Base-by-base conservation (phyloP, 2,329 filamentous ascomycete genomes). In the Akanthomyces lecanii region DNA sequence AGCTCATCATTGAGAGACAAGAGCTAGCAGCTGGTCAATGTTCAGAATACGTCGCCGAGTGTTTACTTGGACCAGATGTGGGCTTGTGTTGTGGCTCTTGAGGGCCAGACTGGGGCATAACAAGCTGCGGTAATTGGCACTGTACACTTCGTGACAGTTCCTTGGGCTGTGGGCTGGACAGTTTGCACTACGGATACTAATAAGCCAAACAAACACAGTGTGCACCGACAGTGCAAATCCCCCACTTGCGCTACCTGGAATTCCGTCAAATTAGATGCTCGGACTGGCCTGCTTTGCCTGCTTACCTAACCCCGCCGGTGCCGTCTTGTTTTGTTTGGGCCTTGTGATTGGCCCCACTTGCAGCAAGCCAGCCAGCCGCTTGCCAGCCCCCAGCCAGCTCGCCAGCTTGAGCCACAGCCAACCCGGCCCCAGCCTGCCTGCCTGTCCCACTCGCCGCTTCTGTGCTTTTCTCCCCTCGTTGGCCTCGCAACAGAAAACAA, bases 401-500 rank as follows among this genome's bases (percentile, higher is more conserved):
- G 33, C 33, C n/a, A 38, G 18, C 28, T 30, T 30, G 28, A 30
- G 28, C 44, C 48, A 30, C 12, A 21, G 21, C 38, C 16, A 36
- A 25, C 36, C 21, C 45, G 25, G 28, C 4, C 33, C 47, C 45
- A 42, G 57, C 40, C 44, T 38, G 12, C 40, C 47, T 36, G 47
- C 40, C 55, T 55, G 42, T n/a, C 36, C 61, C 58, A 48, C 56
- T 61, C 53, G 48, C 62, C 63, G 64, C 62, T 66, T 66, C 64
- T 61, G 66, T 67, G 67, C 66, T 72, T 71, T 67, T 72, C 71
- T 71, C 71, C 69, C 69, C 70, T 72, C 73, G 75, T 77, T 77
- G 75, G 75, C 76, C 76, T 76, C 76, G 76, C 76, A 78, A 77
- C 75, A 76, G 70, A 74, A 75, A 74, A 74, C 71, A 76, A 76